Base-by-base conservation (phyloP, 1,284 basidiomycete species). In the Ustilago hordei region DNA sequence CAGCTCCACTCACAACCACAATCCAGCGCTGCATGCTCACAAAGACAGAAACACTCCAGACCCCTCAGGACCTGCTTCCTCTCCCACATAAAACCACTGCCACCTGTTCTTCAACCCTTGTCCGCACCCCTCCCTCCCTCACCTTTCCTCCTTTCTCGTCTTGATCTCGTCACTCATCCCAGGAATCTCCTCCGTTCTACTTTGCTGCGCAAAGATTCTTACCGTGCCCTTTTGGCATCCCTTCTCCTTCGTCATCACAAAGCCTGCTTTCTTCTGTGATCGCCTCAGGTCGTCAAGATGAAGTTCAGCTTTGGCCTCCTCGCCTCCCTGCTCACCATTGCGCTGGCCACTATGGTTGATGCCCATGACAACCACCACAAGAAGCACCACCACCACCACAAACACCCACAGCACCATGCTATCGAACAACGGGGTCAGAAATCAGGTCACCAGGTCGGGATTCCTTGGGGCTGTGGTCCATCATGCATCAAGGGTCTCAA, bases 381-480 rank as follows among this genome's bases (percentile, higher is more conserved):
- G 13, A 35, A 57, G 8, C 59, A 68, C n/a, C 28, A 64, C 13
- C 28, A 64, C 9, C 57, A 64, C 31, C 17, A 58, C 9, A 55
- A 61, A 19, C 58, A 55, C n/a, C 28, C 52, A 23, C 31, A 56
- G 13, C 54, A 64, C n/a, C 23, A 64, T 19, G 32, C 39, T 17
- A 13, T 57, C 3, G n/a, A 39, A 6, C 7, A 17, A 3, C 58
- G 59, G 15, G 23, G 32, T 6, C 2, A 58, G 15, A 17, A 47
- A 5, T 35, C 9, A 7, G 52, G 34, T 0, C 70, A 70, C 28
- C 35, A 55, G 8, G 23, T 68, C 2, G 80, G 80, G 23, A n/a
- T 81, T 6, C 64, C 78, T 2, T 82, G 79, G 79, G 81, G 78
- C 8, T 72, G 73, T 53, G 71, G 64, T 28, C 69, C 69, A 0